phyloP scores from a whole-genome alignment of 2,329 filamentous ascomycete species.

The Aspergillus piperis region DNA sequence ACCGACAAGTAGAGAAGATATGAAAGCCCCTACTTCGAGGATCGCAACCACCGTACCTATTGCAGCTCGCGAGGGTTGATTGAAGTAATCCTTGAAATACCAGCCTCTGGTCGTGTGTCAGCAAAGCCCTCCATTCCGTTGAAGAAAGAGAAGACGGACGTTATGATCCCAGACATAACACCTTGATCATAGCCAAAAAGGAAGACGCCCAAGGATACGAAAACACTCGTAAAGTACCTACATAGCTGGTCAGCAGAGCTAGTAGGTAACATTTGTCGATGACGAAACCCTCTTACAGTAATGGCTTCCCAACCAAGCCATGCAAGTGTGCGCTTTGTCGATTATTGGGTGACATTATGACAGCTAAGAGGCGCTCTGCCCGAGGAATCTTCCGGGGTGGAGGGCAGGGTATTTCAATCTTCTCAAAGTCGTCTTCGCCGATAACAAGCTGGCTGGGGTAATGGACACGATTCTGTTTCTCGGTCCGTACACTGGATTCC shows the following conservation, averaged over 20 bases:
- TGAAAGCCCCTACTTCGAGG: constrained; percentile 87
- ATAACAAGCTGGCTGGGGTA: constrained; percentile 59
- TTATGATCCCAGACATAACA: constrained; percentile 70
- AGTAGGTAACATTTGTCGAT: constrained; percentile 8
- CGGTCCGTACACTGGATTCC: constrained; percentile 36
- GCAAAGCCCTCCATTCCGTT: constrained; percentile 2
- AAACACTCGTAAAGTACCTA: constrained; percentile 92
- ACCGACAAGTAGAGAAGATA: constrained; percentile 83
- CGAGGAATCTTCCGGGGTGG: constrained; percentile 63
- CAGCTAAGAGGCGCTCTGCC: constrained; percentile 70
- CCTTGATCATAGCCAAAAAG: constrained; percentile 67
- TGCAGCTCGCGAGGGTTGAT: constrained; percentile 81
- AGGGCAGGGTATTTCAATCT: constrained; percentile 71
- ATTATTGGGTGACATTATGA: constrained; percentile 82
- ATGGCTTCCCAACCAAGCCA: constrained; percentile 91
- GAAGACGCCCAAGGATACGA: constrained; percentile 65
- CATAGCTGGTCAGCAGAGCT: constrained; percentile 22
- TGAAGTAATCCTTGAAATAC: constrained; percentile 89
- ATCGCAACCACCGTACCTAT: constrained; percentile 98
- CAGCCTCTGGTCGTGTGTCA: constrained; percentile 61
- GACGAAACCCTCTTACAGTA: constrained; percentile 68
- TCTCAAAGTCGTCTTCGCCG: constrained; percentile 38
- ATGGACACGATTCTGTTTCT: constrained; percentile 66
- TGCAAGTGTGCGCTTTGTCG: constrained; percentile 69
- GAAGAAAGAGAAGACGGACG: constrained; percentile 45